Evolutionary conservation across 208 protist genomes (phyloP), one percentile per base, ranked within the genome.

Genomic region (Trypanosoma melophagium): DNA sequence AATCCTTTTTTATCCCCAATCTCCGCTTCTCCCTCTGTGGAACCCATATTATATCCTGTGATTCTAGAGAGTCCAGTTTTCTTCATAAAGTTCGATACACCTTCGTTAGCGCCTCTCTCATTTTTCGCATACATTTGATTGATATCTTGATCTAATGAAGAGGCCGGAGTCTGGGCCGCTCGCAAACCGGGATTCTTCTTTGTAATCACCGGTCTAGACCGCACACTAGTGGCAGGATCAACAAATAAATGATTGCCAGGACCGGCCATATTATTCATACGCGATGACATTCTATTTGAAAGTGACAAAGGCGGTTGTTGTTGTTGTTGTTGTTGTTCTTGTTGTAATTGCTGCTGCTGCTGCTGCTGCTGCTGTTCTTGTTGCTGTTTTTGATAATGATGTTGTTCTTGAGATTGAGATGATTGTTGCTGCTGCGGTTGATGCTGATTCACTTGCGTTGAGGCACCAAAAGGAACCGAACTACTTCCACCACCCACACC

Each of bases 1-100:
- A 68, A 55, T 17, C 67, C 41, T n/a, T 49, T 60, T 21, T 22
- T 28, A 24, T 63, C 60, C 22, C 59, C 44, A 17, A 9, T n/a
- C 17, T 22, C 31, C 35, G 19, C 19, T n/a, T 28, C 42, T 19
- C 1, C 14, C 0, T 64, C 56, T 0, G 22, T 54, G 10, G 51
- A 59, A 42, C 70, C 58, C 44, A 84, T 69, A 67, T 78, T 84
- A 65, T 86, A 81, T 50, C 77, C 84, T 2, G 71, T 69, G 2
- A 82, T 74, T 64, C 81, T 87, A 51, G 74, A 59, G 9, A 78
- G 59, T n/a, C 74, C 77, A 10, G 71, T 62, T 66, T 81, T 72
- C 60, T 83, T 71, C 76, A 84, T 77, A 42, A 86, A 81, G 31
- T 74, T 71, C 22, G 53, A 75, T 44, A 77, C 70, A 7, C 69